phyloP scores from a whole-genome alignment of 1,284 basidiomycete species.

The Cryptococcus floricola region DNA sequence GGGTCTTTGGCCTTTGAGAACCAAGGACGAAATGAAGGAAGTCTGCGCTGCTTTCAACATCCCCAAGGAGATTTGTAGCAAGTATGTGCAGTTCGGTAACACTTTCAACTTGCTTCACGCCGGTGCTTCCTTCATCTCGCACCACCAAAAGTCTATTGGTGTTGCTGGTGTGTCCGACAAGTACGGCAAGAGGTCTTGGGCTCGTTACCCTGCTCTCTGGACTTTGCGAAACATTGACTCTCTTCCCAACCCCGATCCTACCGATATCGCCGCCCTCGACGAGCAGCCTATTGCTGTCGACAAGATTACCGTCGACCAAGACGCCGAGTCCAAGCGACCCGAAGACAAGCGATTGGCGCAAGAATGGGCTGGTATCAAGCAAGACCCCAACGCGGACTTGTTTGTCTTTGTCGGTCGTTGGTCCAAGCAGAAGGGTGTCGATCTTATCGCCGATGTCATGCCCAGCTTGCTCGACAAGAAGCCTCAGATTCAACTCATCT shows the following conservation, averaged over 20 bases:
- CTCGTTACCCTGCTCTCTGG: conserved; percentile 89
- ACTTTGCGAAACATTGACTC: conserved; percentile 91
- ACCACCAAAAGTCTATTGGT: conserved; percentile 85
- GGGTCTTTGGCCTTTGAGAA: conserved; percentile 87
- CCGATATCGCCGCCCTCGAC: conserved; percentile 85
- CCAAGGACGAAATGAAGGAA: conserved; percentile 95
- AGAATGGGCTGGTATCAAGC: conserved; percentile 86
- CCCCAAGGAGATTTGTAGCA: conserved; percentile 87
- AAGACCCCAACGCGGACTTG: conserved; percentile 79
- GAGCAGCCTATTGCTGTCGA: conserved; percentile 67
- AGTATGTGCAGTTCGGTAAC: conserved; percentile 94
- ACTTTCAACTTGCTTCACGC: conserved; percentile 92
- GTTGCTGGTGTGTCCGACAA: conserved; percentile 95
- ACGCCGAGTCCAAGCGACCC: conserved; percentile 79
- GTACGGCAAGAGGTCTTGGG: conserved; percentile 88
- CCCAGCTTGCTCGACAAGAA: conserved; percentile 81
- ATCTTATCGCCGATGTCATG: conserved; percentile 90
- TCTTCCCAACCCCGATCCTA: conserved; percentile 82
- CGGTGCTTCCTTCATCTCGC: conserved; percentile 82
- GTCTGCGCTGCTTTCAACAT: conserved; percentile 95
- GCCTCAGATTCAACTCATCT: conserved; percentile 76
- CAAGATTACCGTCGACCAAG: conserved; percentile 71
- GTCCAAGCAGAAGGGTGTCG: conserved; percentile 95
- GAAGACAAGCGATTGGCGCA: conserved; percentile 85
- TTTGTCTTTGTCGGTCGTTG: conserved; percentile 94